Evolutionary conservation across 1,284 basidiomycete species (phyloP).

Genomic region (Lentinus polychrous): DNA sequence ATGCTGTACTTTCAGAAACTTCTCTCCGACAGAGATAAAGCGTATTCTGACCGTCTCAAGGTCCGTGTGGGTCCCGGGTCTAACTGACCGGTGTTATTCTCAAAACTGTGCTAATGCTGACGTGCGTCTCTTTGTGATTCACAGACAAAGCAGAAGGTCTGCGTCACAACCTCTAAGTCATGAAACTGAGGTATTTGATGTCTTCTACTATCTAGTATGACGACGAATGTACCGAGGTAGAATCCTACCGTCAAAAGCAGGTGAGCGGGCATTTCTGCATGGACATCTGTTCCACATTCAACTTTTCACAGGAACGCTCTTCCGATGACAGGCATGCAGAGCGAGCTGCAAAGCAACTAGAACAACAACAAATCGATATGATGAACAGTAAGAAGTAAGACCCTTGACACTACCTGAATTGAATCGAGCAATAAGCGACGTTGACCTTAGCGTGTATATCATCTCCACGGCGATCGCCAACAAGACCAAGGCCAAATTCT

Average conservation of each 20-base stretch:
- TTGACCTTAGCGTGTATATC: constrained; percentile 50
- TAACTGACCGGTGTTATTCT: too few species aligned
- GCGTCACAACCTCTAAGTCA: too few species aligned
- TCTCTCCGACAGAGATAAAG: constrained; percentile 59
- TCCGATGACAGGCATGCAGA: constrained; percentile 72
- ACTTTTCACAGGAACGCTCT: constrained; percentile 44
- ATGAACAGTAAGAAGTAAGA: constrained; percentile 72
- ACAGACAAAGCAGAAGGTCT: constrained; percentile 70
- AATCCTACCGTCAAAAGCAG: constrained; percentile 70
- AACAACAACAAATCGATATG: constrained; percentile 72
- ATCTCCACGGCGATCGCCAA: constrained; percentile 66
- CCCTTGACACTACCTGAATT: constrained; percentile 1
- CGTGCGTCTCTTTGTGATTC: not conserved
- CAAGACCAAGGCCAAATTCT: constrained; percentile 61
- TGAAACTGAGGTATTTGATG: too few species aligned
- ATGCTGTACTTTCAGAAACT: constrained; percentile 66
- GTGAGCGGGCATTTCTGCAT: constrained; percentile 27
- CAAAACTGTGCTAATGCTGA: constrained; percentile 5
- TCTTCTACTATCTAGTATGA: constrained; percentile 49
- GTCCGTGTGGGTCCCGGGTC: constrained; percentile 35
- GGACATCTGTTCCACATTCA: constrained; percentile 5
- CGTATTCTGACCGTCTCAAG: constrained; percentile 64
- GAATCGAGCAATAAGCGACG: not conserved
- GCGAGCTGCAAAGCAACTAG: constrained; percentile 62
- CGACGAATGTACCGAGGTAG: constrained; percentile 66